A percentile compares a stretch with the other conserved stretches of the same genome.
These are phyloP conservation scores for Spizellomyces punctatus DNA, from an alignment of 192 early-diverging fungal genomes.

Conservation along the genomic window DNA sequence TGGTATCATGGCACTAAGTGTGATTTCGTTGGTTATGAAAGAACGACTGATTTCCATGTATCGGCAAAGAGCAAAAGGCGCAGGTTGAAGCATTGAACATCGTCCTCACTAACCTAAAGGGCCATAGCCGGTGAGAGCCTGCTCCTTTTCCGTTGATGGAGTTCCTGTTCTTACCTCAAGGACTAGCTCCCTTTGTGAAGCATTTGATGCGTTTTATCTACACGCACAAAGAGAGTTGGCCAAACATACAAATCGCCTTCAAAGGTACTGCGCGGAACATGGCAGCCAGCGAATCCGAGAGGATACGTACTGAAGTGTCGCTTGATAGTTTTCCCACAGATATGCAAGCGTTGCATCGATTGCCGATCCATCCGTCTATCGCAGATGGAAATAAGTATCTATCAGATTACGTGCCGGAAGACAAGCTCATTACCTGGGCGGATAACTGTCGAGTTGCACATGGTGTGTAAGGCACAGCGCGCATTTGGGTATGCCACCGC, in stretches of 20 bases:
- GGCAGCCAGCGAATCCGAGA: background rate
- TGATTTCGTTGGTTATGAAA: too few relatives aligned
- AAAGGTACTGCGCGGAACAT: conserved; percentile 28
- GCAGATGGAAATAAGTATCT: conserved; percentile 33
- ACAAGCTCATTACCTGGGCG: conserved; percentile 44
- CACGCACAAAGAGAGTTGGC: conserved; percentile 47
- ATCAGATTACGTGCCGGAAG: conserved; percentile 46
- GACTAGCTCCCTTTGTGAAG: conserved; percentile 8
- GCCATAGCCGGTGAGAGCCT: conserved; percentile 19
- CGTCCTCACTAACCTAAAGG: conserved; percentile 39
- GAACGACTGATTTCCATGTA: too few relatives aligned
- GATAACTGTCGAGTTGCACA: conserved; percentile 48
- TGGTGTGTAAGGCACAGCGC: conserved; percentile 8
- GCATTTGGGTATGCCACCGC: background rate
- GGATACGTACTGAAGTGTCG: background rate
- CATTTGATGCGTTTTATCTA: conserved; percentile 22
- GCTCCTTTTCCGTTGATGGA: too few relatives aligned
- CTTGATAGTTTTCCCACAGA: conserved; percentile 38
- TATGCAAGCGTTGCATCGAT: conserved; percentile 42
- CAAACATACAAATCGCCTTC: conserved; percentile 38
- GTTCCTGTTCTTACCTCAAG: too few relatives aligned
- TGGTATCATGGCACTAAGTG: too few relatives aligned
- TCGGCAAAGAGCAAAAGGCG: conserved; percentile 36
- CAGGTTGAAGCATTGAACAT: conserved; percentile 39
- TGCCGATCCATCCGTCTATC: conserved; percentile 47